Conservation (phyloP, 108 stramenopile genomes). For the Pseudonitzschia delicatissima region DNA sequence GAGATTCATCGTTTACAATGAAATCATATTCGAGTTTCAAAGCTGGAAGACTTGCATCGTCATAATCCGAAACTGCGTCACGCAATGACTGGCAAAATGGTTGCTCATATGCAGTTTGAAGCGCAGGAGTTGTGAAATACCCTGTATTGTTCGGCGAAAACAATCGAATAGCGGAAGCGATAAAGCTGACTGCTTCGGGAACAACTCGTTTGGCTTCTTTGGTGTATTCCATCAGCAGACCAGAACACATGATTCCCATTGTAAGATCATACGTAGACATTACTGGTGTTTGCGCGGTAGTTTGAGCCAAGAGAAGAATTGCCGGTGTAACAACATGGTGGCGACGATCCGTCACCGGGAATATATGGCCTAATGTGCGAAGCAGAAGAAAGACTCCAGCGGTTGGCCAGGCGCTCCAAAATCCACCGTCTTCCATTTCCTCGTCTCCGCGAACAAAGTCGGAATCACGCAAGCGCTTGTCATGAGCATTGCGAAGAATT, state of each 20-base stretch:
- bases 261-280: constrained; percentile 62
- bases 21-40: constrained; percentile 49
- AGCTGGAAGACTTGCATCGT: constrained; percentile 2
- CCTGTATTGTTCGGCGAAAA: constrained; percentile 48
- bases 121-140: constrained; percentile 39
- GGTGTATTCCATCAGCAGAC: constrained; percentile 80
- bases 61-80: neutral
- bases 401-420: constrained; percentile 80
- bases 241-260: constrained; percentile 72
- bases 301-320: constrained; percentile 78
- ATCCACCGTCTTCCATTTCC: constrained; percentile 48
- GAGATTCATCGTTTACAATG: constrained; percentile 26
- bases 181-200: constrained; percentile 85
- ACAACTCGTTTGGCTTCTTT: constrained; percentile 73
- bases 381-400: constrained; percentile 80
- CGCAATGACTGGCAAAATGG: constrained; percentile 18
- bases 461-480: constrained; percentile 80
- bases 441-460: constrained; percentile 50
- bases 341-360: constrained; percentile 87
- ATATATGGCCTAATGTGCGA: constrained; percentile 82
- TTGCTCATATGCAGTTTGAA: constrained; percentile 40
- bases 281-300: constrained; percentile 82
- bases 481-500: constrained; percentile 81
- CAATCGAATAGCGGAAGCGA: constrained; percentile 56
- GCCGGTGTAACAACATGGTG: constrained; percentile 89